Base-by-base conservation (phyloP, 441 rosid genomes). In the Cnidoscolus chayamansa region DNA sequence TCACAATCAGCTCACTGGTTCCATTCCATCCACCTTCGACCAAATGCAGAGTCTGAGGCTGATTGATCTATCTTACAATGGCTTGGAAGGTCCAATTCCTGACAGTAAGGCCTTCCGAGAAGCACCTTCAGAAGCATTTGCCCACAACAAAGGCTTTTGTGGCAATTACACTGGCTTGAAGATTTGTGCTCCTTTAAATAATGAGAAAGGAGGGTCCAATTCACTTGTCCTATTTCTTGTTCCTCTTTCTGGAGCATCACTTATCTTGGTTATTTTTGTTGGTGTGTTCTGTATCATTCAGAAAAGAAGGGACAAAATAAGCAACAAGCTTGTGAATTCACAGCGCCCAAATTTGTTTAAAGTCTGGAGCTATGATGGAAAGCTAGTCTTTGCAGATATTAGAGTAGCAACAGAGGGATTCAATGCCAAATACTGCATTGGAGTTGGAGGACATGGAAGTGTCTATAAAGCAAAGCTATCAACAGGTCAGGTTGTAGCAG, bases 41-140 rank as follows among this genome's bases (percentile, higher is more conserved):
- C 63, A 54, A 10, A 43, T 81, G 83, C 20, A 40, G 60, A 75
- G 84, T 70, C 68, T 81, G 68, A 63, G 47, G n/a, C 4, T 1
- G 3, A 74, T 77, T 25, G 78, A 85, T 65, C 35, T 83, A 31
- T 85, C 84, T 40, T 61, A 72, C 70, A 83, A 85, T 67, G 57
- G 78, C 25, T 71, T 81, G 53, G 74, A 79, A 50, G 86, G 85
- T 54, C 84, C 82, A n/a, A 70, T 85, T 58, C 85, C 85, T 0
- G 50, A 73, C 51, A 85, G n/a, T 61, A 63, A 47, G 40, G 77
- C 81, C 48, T 83, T 85, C 43, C 56, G 10, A 13, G 70, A 61
- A 25, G 84, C 83, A 31, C 65, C 84, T 25, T 16, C 63, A 1
- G 77, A 70, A 32, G 79, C 80, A 12, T 68, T 84, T 19, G 25